Evolutionary conservation across 306 rosid genomes (phyloP), one percentile per base, ranked within the genome.

Genomic region (Fragaria iinumae): DNA sequence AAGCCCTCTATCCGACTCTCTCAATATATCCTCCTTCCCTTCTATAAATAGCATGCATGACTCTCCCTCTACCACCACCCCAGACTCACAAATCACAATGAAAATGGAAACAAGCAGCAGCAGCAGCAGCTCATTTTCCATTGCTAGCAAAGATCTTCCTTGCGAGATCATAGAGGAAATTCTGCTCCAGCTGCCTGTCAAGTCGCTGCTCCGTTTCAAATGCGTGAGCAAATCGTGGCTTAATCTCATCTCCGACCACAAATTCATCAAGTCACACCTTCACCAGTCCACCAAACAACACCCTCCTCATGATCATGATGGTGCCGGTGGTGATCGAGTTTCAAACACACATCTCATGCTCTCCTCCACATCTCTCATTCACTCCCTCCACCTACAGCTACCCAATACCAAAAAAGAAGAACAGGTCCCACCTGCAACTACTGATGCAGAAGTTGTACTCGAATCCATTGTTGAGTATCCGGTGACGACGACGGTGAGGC

Each of bases 181-280:
- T 29, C 78, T 74, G 14, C n/a, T 74, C n/a, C 70, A 74, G n/a
- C 47, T 74, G 69, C 78, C 70, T 20, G 70, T 74, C 43, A 74
- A 74, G 59, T 74, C 78, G 1, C 44, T 74, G 2, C 78, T 74
- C 16, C 78, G 78, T 11, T 74, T 74, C 70, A 74, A 36, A 74
- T 57, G 59, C 59, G 78, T 62, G 4, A 43, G 70, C 78, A 74
- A 74, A 39, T 65, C 78, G 10, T 74, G 78, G 78, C 78, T 74
- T 29, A 16, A 55, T 29, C 78, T 74, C 34, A 74, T 74, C 59
- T 74, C 70, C 47, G 78, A 74, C 70, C 44, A 67, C 8, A 74
- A 74, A 0, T 74, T 74, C 69, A 47, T 74, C 45, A 74, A 60
- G 70, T 74, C 47, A 17, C 78, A 74, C 78, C 70, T 74, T 38